Percentiles rank a stretch among this genome's conserved stretches.
phyloP scores from a whole-genome alignment of 2,329 filamentous ascomycete species.

The Calonectria pteridis region DNA sequence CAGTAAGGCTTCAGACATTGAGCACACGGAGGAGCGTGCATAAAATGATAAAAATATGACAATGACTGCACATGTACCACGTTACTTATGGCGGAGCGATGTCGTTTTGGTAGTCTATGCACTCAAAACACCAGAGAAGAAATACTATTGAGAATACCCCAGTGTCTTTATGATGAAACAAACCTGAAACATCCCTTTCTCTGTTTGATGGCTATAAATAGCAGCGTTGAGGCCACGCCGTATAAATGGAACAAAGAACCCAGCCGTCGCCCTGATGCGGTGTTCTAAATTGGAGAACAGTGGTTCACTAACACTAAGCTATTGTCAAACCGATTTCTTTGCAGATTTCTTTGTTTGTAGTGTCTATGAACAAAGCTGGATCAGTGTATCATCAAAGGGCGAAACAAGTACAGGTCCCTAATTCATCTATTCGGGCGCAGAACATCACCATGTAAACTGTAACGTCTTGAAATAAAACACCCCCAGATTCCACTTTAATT shows the following conservation, averaged over 20 bases:
- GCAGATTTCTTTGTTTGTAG: not conserved
- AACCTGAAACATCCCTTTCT: not conserved
- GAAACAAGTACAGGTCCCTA: not conserved
- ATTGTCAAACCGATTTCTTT: not conserved
- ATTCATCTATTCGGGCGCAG: too few species aligned
- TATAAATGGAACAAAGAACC: constrained; percentile 1
- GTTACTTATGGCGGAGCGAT: not conserved
- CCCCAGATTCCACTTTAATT: not conserved
- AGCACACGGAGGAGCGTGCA: constrained; percentile 38
- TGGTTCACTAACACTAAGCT: not conserved
- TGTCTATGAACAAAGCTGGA: not conserved
- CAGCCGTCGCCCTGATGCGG: not conserved
- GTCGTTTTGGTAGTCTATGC: not conserved
- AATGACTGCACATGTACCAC: not conserved
- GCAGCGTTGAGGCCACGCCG: not conserved
- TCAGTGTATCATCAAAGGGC: too few species aligned
- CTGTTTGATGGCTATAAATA: not conserved
- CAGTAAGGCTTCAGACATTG: constrained; percentile 30
- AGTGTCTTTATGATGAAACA: not conserved
- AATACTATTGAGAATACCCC: constrained; percentile 8
- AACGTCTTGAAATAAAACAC: not conserved
- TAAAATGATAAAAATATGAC: constrained; percentile 12
- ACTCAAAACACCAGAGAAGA: not conserved
- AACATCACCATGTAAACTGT: not conserved
- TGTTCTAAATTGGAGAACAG: not conserved